Evolutionary conservation across 2,329 filamentous ascomycete genomes (phyloP), one percentile per base, ranked within the genome.

Genomic region (Dothideomycetes sp.): DNA sequence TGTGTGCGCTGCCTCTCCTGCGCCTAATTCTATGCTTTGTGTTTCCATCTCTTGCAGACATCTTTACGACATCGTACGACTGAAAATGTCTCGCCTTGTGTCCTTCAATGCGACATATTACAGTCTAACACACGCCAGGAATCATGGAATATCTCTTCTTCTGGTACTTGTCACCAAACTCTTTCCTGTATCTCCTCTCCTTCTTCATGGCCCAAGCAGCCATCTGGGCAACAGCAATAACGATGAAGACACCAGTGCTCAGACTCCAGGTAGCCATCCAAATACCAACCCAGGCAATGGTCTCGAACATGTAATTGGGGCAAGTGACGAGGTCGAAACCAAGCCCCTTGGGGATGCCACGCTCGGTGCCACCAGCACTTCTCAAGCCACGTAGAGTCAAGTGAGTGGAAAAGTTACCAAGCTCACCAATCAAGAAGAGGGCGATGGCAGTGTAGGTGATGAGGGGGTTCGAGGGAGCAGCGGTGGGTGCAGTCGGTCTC

Each of bases 241-340:
- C 58, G 45, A 84, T 78, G 62, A 96, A 96, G 15, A 94, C 50
- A 12, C 78, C 67, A 1, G 91, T 84, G 37, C 79, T 75, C 68
- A 82, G 81, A 64, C 81, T 88, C 53, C 84, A 80, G 52, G 79
- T 87, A 39, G 89, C 74, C 32, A 94, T 58, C 50, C 83, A 80
- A 40, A 96, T 71, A 18, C 87, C 88, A 19, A 84, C 52, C 91
- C 91, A 98, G 1, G 88, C 77, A 29, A 94, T 60, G 5, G 84
- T 72, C 59, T 98, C 91, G 52, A 93, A 96, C 68, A 94, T 77
- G 69, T 98, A 98, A 68, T 98, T 98, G 31, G 91, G 91, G 66
- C 88, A 94, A 10, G 91, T 98, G 38, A 98, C 89, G 27, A 84
- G 64, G 47, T 68, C 70, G 62, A 95, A 96, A 19, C 88, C 85